Percentiles rank a stretch among this genome's conserved stretches.
These are phyloP conservation scores for Coemansia pectinata DNA, from an alignment of 192 early-diverging fungal species.

Conservation along the genomic window DNA sequence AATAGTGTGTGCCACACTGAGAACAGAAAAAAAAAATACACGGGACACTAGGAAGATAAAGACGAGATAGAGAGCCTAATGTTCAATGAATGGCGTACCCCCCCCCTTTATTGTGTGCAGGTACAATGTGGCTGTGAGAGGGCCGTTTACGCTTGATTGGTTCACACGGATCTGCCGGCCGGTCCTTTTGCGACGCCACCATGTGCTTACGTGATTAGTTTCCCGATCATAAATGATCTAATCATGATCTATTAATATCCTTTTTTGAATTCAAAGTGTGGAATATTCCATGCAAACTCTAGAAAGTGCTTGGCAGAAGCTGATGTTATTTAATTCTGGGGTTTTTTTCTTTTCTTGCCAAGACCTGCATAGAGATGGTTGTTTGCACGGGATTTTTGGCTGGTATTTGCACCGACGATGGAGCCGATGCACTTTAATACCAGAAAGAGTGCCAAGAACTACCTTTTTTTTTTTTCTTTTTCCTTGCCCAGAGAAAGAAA, in stretches of 20 bases:
- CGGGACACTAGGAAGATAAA: background rate
- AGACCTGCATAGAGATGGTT: background rate
- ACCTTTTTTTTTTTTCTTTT: background rate
- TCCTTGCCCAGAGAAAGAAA: background rate
- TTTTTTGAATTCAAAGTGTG: background rate
- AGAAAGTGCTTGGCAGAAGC: background rate
- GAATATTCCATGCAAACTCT: background rate
- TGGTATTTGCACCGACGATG: background rate
- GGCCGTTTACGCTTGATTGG: background rate
- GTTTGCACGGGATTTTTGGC: background rate
- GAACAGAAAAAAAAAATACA: background rate
- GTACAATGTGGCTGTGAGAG: background rate
- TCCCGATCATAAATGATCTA: background rate
- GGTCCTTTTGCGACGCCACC: background rate
- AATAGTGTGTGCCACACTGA: background rate
- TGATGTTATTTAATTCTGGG: background rate
- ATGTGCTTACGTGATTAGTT: background rate
- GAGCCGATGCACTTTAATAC: background rate
- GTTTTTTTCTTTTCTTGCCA: background rate
- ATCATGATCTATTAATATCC: background rate
- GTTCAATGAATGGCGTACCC: background rate
- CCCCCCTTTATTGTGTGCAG: background rate
- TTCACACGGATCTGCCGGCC: slow-evolving; percentile 1
- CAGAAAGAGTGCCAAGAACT: background rate
- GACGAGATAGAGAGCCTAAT: background rate